phyloP scores from a whole-genome alignment of 192 early-diverging fungal genomes.

The Gaertneriomyces sp. region DNA sequence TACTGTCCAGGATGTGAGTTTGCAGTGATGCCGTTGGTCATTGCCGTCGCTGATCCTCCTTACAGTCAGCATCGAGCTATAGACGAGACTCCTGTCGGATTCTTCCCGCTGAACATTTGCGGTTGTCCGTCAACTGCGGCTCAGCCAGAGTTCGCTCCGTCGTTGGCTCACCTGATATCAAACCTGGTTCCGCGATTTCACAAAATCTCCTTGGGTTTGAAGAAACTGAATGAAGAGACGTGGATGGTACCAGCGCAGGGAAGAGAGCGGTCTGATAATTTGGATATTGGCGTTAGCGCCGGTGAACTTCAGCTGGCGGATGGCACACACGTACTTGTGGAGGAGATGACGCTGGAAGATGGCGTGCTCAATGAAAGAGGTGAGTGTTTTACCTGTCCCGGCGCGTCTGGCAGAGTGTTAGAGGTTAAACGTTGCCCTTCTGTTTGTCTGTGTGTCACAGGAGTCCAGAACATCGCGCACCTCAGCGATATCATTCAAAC shows the following conservation, averaged over 20 bases:
- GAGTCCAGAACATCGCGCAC: conserved; percentile 31
- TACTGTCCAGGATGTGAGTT: conserved; percentile 38
- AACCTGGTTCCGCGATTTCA: conserved; percentile 31
- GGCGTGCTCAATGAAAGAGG: conserved; percentile 39
- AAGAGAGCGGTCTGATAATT: background rate
- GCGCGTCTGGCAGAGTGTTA: background rate
- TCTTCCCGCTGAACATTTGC: conserved; percentile 33
- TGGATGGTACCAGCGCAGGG: conserved; percentile 10
- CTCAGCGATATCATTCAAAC: conserved; percentile 21
- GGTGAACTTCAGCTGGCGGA: conserved; percentile 33
- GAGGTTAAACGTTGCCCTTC: conserved; percentile 8
- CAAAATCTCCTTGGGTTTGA: conserved; percentile 22
- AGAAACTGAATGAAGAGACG: conserved; percentile 29
- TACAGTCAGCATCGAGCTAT: conserved; percentile 23
- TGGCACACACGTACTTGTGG: conserved; percentile 33
- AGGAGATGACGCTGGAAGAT: conserved; percentile 29
- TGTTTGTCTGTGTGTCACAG: conserved; percentile 19
- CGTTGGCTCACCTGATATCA: conserved; percentile 6
- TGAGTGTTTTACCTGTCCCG: background rate
- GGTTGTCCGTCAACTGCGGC: conserved; percentile 11
- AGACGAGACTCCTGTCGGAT: conserved; percentile 29
- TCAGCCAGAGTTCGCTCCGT: conserved; percentile 1
- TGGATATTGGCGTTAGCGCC: conserved; percentile 26
- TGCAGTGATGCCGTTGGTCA: background rate
- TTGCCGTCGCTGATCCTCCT: conserved; percentile 2